These are phyloP conservation scores for Trichophyton mentagrophytes DNA, from an alignment of 2,329 filamentous ascomycete species.

Conservation along the genomic window DNA sequence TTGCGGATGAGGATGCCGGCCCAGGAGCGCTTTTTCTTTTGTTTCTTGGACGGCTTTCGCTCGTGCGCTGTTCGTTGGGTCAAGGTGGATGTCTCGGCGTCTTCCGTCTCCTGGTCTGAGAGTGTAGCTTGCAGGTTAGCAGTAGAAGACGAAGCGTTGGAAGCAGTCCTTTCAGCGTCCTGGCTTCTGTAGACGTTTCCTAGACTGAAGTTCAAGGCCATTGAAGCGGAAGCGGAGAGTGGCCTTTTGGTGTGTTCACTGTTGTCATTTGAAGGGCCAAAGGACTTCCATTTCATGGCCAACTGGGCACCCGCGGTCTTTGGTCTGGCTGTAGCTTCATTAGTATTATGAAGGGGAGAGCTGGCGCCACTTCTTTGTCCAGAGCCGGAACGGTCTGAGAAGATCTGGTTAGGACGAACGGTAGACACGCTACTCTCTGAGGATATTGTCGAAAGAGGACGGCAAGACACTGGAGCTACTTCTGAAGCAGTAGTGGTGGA, in stretches of 20 bases:
- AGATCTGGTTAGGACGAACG: conserved; percentile 54
- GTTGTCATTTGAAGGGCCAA: conserved; percentile 11
- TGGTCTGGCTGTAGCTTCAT: conserved; percentile 24
- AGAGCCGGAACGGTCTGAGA: conserved; percentile 46
- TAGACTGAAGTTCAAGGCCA: conserved; percentile 7
- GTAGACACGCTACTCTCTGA: conserved; percentile 66
- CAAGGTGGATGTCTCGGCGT: background rate
- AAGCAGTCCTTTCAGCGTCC: background rate
- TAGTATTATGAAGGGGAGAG: background rate
- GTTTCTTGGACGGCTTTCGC: conserved; percentile 34
- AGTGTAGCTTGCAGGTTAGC: background rate
- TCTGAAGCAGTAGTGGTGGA: conserved; percentile 6
- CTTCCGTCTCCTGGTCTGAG: background rate
- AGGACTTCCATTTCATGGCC: conserved; percentile 16
- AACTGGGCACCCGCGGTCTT: conserved; percentile 33
- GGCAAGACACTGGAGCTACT: conserved; percentile 46
- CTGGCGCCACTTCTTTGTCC: conserved; percentile 21
- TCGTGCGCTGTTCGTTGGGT: background rate
- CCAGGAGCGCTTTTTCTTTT: conserved; percentile 62
- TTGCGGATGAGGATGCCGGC: conserved; percentile 41
- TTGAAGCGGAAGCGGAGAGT: conserved; percentile 27
- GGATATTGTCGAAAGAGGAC: conserved; percentile 71
- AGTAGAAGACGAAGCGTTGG: background rate
- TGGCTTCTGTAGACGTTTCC: background rate
- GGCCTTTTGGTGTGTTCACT: conserved; percentile 25